Conservation (phyloP, 371 early-diverging fungal genomes). For the Mucor lusitanicus region DNA sequence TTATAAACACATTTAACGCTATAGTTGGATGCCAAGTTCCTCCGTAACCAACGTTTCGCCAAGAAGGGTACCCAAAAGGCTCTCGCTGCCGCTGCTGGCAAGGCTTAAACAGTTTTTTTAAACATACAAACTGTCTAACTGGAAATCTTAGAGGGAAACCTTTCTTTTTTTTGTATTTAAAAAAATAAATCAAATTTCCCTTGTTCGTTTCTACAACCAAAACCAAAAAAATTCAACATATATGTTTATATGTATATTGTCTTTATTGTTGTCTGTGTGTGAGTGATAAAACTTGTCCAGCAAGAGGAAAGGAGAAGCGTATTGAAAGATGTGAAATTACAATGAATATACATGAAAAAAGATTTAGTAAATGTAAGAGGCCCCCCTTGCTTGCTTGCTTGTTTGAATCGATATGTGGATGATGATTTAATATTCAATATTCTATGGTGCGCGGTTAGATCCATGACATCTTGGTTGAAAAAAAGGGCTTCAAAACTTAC, state of each 20-base stretch:
- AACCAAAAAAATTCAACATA: neutral
- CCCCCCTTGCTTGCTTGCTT: neutral
- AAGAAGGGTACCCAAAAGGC: slow-evolving; percentile 72
- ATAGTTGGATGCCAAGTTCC: slow-evolving; percentile 95
- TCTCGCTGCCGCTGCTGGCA: slow-evolving; percentile 28
- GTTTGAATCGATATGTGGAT: neutral
- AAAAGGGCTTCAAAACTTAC: slow-evolving; percentile 32
- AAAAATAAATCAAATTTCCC: neutral
- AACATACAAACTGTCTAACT: neutral
- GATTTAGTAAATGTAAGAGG: neutral
- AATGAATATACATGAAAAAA: neutral
- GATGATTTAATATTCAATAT: slow-evolving; percentile 20
- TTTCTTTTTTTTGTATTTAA: neutral
- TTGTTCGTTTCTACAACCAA: neutral
- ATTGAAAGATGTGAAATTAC: neutral
- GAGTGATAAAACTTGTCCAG: slow-evolving; percentile 9
- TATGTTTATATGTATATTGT: neutral
- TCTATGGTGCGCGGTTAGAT: neutral
- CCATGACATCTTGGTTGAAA: neutral
- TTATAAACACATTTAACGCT: slow-evolving; percentile 1
- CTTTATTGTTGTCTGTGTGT: neutral
- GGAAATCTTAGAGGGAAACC: neutral
- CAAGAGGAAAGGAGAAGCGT: neutral
- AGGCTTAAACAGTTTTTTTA: slow-evolving; percentile 63
- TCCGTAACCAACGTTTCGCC: slow-evolving; percentile 98